Evolutionary conservation across 148 eudicot genomes (phyloP).

Genomic region (Rhododendron simsii): DNA sequence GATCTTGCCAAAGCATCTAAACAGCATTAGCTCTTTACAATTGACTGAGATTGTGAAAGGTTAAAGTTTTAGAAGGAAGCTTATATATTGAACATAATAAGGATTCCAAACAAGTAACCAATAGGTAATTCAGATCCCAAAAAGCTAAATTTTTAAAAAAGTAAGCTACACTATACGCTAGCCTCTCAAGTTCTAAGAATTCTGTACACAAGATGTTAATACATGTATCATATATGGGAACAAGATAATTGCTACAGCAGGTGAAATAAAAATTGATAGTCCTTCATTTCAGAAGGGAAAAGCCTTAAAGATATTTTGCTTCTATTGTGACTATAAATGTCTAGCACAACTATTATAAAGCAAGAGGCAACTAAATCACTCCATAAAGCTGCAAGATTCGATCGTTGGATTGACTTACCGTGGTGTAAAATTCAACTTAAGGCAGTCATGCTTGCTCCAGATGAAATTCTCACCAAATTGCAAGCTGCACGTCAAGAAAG

Average conservation of each 20-base stretch:
- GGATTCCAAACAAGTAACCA: background rate
- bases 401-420: background rate
- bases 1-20: constrained; percentile 6
- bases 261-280: background rate
- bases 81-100: background rate
- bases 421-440: background rate
- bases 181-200: background rate
- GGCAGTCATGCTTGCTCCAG: background rate
- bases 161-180: background rate
- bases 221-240: background rate
- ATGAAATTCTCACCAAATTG: background rate
- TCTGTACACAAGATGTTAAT: background rate
- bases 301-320: background rate
- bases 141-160: background rate
- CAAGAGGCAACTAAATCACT: background rate
- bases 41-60: background rate
- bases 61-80: background rate
- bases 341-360: background rate
- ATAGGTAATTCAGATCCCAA: background rate
- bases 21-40: background rate
- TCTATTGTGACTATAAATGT: background rate
- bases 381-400: background rate
- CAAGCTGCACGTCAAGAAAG: background rate
- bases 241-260: background rate
- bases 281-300: background rate